Percentiles rank a stretch among this genome's conserved stretches.
Conservation (phyloP, 306 rosid species). For the Ormosia semicastrata region DNA sequence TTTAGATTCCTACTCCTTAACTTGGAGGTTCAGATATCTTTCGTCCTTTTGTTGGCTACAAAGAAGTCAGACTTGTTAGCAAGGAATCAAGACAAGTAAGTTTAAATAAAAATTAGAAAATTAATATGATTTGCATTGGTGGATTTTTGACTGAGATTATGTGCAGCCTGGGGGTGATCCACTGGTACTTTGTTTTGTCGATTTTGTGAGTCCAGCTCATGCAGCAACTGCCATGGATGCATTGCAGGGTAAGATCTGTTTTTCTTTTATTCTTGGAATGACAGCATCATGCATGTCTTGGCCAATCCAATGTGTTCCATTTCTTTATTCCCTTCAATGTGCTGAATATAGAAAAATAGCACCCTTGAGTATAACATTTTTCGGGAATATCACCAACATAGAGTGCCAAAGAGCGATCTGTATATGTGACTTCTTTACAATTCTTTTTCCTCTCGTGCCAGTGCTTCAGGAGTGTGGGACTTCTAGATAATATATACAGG, state of each 20-base stretch:
- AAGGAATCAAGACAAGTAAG: conserved; percentile 97
- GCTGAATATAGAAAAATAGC: conserved; percentile 8
- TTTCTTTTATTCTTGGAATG: conserved; percentile 27
- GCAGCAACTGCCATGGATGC: conserved; percentile 99
- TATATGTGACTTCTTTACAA: conserved; percentile 5
- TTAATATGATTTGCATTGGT: conserved; percentile 10
- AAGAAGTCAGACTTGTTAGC: conserved; percentile 96
- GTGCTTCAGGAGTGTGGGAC: neutral
- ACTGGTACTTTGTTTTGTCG: conserved; percentile 92
- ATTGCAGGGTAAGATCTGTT: conserved; percentile 72
- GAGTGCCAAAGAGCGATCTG: neutral
- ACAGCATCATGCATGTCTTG: conserved; percentile 5
- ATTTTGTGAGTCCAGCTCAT: conserved; percentile 92
- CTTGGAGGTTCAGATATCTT: conserved; percentile 66
- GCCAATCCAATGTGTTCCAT: conserved; percentile 1
- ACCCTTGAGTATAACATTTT: neutral
- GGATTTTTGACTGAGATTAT: conserved; percentile 36
- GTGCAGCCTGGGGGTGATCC: conserved; percentile 97
- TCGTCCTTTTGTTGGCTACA: conserved; percentile 99
- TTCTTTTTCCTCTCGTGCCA: neutral
- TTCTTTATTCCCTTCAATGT: conserved; percentile 1
- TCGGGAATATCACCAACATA: neutral
- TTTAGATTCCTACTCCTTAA: conserved; percentile 48
- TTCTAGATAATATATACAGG: neutral
- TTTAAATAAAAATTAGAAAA: conserved; percentile 25